Evolutionary conservation across 2,329 filamentous ascomycete genomes (phyloP).

Genomic region (Trichoderma polysporum): DNA sequence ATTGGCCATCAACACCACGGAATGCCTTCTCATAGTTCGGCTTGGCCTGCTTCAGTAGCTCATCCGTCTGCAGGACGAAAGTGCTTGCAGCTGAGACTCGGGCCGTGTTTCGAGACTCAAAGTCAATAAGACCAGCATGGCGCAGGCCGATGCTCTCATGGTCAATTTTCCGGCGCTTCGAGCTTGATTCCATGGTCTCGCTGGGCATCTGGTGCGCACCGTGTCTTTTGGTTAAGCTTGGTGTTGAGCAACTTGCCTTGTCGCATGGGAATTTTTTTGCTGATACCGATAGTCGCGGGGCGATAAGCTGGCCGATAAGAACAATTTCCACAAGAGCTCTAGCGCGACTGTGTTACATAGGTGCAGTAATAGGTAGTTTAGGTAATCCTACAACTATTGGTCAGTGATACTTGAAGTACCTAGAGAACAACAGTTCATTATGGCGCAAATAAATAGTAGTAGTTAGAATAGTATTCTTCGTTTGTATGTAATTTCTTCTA

Average conservation of each 20-base stretch:
- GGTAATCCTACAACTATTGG: neutral
- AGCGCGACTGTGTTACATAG: neutral
- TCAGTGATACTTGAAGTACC: no score
- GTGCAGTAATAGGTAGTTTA: neutral
- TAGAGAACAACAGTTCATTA: no score
- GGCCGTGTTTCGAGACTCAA: conserved; percentile 41
- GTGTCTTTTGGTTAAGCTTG: conserved; percentile 6
- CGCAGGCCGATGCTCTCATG: conserved; percentile 39
- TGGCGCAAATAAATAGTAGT: neutral
- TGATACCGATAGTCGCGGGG: conserved; percentile 23
- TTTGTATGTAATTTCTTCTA: no score
- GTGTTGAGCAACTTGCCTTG: conserved; percentile 6
- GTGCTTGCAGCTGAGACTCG: conserved; percentile 50
- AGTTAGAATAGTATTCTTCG: no score
- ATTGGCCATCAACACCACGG: conserved; percentile 47
- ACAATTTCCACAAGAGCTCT: neutral
- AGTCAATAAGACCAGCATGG: conserved; percentile 40
- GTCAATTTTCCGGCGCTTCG: conserved; percentile 51
- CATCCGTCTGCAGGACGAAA: conserved; percentile 60
- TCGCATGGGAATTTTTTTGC: conserved; percentile 15
- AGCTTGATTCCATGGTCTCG: conserved; percentile 45
- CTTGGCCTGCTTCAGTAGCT: conserved; percentile 55
- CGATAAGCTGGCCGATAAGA: conserved; percentile 28
- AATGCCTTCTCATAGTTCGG: conserved; percentile 53
- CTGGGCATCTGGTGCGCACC: neutral